These are phyloP conservation scores for Ogataea dorogensis DNA, from an alignment of 805 yeast species.

Conservation along the genomic window DNA sequence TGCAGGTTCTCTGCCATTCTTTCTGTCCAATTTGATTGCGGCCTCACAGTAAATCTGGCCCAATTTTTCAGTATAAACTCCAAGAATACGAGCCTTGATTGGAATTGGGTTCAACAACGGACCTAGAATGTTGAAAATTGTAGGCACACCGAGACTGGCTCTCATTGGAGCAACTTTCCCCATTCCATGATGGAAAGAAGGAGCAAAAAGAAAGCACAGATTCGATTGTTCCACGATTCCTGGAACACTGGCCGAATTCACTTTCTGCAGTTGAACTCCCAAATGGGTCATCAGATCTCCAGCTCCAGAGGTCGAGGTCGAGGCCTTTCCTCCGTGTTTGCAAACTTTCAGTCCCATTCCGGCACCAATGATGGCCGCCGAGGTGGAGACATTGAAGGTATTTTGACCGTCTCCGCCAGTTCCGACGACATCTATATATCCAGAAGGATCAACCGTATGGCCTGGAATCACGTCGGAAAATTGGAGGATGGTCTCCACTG, in stretches of 20 bases:
- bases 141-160: conserved; percentile 78
- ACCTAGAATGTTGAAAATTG: conserved; percentile 91
- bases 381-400: conserved; percentile 94
- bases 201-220: conserved; percentile 82
- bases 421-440: conserved; percentile 88
- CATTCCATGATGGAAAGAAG: conserved; percentile 93
- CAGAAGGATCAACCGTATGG: conserved; percentile 42
- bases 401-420: conserved; percentile 99
- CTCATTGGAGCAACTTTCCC: conserved; percentile 77
- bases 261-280: conserved; percentile 79
- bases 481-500: conserved; percentile 71
- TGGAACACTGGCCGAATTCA: conserved; percentile 62
- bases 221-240: conserved; percentile 47
- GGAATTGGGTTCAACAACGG: conserved; percentile 93
- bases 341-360: conserved; percentile 82
- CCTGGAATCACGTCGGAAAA: conserved; percentile 57
- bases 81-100: conserved; percentile 73
- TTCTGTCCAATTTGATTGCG: conserved; percentile 58
- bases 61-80: conserved; percentile 77
- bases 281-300: conserved; percentile 80
- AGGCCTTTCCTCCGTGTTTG: conserved; percentile 97
- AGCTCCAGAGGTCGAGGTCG: conserved; percentile 90
- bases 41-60: conserved; percentile 87
- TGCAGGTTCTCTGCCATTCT: conserved; percentile 41
- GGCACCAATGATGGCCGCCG: conserved; percentile 90